Evolutionary conservation across 345 rosid genomes (phyloP).

Genomic region (Brassica juncea): DNA sequence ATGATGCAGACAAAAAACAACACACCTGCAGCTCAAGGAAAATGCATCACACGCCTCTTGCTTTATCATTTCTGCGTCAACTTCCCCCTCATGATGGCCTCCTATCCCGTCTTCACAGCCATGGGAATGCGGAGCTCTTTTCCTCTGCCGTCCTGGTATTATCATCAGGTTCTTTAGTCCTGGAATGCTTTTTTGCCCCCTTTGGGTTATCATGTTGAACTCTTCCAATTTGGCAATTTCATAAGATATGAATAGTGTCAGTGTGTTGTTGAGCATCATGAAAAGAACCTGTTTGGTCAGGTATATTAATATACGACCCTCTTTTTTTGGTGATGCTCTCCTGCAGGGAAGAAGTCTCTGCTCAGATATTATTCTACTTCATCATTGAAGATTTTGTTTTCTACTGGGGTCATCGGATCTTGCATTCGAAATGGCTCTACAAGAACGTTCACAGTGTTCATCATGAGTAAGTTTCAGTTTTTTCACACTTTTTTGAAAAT

Average conservation of each 20-base stretch:
- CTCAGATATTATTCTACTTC: constrained; percentile 88
- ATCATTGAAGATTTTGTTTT: constrained; percentile 95
- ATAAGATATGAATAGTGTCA: constrained; percentile 2
- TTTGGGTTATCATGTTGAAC: constrained; percentile 37
- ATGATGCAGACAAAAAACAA: constrained; percentile 78
- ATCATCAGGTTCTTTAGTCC: constrained; percentile 78
- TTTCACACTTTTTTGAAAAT: neutral
- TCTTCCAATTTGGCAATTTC: constrained; percentile 17
- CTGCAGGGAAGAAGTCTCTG: constrained; percentile 73
- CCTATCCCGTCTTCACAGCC: constrained; percentile 86
- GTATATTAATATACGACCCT: constrained; percentile 36
- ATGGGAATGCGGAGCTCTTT: constrained; percentile 94
- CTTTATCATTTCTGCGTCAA: constrained; percentile 88
- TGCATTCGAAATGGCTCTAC: constrained; percentile 95
- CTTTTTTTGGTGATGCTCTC: constrained; percentile 35
- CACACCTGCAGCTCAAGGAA: constrained; percentile 88
- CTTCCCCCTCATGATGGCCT: constrained; percentile 84
- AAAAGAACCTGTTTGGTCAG: constrained; percentile 37
- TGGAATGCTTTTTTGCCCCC: neutral
- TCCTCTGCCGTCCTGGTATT: constrained; percentile 99
- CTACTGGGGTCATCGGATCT: constrained; percentile 96
- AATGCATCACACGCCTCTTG: constrained; percentile 75
- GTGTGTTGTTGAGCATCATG: constrained; percentile 37
- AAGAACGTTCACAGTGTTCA: constrained; percentile 97
- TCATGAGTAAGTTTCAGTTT: constrained; percentile 75